Percentiles rank a stretch among this genome's conserved stretches.
Conservation (phyloP, 208 protist species). For the Trypanosoma platydactyli region DNA sequence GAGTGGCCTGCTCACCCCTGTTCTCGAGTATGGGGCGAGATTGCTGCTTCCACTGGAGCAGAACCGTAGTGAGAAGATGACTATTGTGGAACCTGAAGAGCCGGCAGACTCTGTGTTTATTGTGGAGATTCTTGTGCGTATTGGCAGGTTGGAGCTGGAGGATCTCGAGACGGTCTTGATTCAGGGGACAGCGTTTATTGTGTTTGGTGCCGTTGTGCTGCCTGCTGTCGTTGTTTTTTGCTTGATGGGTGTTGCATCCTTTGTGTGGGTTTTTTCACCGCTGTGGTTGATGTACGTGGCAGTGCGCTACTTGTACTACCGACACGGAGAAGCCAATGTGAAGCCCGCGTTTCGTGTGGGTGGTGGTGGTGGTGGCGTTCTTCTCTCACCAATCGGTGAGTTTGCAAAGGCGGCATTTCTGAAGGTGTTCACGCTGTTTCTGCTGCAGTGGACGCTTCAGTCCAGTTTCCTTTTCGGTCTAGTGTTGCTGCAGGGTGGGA, state of each 20-base stretch:
- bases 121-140: constrained; percentile 54
- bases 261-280: constrained; percentile 42
- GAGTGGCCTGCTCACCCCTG: constrained; percentile 46
- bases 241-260: constrained; percentile 27
- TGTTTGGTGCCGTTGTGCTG: constrained; percentile 47
- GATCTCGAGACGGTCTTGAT: constrained; percentile 58
- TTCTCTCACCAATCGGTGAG: constrained; percentile 36
- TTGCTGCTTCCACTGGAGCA: constrained; percentile 43
- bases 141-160: constrained; percentile 46
- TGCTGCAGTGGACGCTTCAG: constrained; percentile 50
- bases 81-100: constrained; percentile 44
- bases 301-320: constrained; percentile 48
- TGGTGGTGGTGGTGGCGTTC: neutral
- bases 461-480: constrained; percentile 57
- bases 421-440: constrained; percentile 51
- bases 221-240: constrained; percentile 48
- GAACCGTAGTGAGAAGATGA: constrained; percentile 8
- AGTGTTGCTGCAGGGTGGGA: constrained; percentile 6
- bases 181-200: constrained; percentile 60
- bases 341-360: constrained; percentile 15
- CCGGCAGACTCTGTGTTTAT: constrained; percentile 50
- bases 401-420: constrained; percentile 42
- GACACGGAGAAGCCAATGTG: constrained; percentile 1
- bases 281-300: constrained; percentile 34
- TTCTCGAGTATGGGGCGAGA: constrained; percentile 49